Evolutionary conservation across 192 early-diverging fungal genomes (phyloP).

Genomic region (Borealophlyctis nickersoniae): DNA sequence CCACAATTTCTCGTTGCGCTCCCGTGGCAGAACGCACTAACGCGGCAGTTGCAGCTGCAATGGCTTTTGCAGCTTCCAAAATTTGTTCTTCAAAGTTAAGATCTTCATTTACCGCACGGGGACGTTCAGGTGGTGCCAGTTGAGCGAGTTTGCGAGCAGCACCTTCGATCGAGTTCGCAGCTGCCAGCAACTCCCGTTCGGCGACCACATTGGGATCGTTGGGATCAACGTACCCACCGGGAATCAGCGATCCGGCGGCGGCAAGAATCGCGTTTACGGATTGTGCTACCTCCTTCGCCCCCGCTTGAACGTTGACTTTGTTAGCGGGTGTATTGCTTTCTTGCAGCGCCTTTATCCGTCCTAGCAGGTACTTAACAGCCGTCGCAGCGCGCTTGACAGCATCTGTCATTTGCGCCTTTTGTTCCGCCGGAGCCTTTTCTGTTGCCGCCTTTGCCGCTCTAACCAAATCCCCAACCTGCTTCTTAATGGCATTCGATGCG

Average conservation of each 20-base stretch:
- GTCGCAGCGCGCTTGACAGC: conserved; percentile 30
- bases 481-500: conserved; percentile 38
- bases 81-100: conserved; percentile 55
- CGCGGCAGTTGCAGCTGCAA: conserved; percentile 47
- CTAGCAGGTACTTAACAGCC: conserved; percentile 36
- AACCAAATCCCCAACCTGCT: conserved; percentile 42
- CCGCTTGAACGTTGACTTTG: conserved; percentile 34
- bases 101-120: conserved; percentile 34
- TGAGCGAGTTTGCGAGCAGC: conserved; percentile 50
- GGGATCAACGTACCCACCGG: conserved; percentile 54
- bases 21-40: conserved; percentile 53
- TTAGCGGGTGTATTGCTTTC: conserved; percentile 24
- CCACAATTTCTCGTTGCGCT: conserved; percentile 52
- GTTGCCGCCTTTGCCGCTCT: conserved; percentile 52
- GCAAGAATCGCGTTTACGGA: conserved; percentile 44
- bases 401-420: conserved; percentile 27
- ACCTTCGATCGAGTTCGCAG: conserved; percentile 53
- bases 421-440: conserved; percentile 48
- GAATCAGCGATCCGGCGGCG: conserved; percentile 36
- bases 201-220: conserved; percentile 62
- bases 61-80: conserved; percentile 52
- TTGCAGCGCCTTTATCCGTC: conserved; percentile 20
- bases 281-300: conserved; percentile 36
- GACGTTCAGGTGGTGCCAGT: conserved; percentile 29
- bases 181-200: conserved; percentile 53